Percentiles rank a stretch among this genome's conserved stretches.
These are phyloP conservation scores for Calocybe indica DNA, from an alignment of 768 basidiomycete species.

Conservation along the genomic window DNA sequence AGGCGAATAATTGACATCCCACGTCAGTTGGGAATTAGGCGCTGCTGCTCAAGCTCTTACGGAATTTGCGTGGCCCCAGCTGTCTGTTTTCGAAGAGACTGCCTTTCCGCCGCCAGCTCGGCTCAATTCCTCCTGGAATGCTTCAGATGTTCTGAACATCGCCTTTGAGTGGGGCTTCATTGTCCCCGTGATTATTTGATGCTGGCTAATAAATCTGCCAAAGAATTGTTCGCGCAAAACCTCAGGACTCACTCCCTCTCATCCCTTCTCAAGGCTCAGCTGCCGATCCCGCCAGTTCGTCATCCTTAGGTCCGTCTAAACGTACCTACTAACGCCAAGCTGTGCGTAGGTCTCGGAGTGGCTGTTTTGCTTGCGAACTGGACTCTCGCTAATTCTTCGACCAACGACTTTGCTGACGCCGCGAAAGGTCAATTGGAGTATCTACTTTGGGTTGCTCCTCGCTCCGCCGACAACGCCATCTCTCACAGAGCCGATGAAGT, in stretches of 20 bases:
- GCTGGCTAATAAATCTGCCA: neutral
- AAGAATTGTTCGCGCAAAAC: slow-evolving; percentile 33
- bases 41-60: slow-evolving; percentile 51
- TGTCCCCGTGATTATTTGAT: neutral
- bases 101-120: slow-evolving; percentile 34
- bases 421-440: slow-evolving; percentile 42
- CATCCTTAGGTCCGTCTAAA: neutral
- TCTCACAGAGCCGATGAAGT: slow-evolving; percentile 48
- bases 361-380: slow-evolving; percentile 49
- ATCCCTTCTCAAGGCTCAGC: slow-evolving; percentile 43
- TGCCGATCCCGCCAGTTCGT: slow-evolving; percentile 55
- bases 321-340: slow-evolving; percentile 3
- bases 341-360: slow-evolving; percentile 40
- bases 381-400: slow-evolving; percentile 31
- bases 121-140: slow-evolving; percentile 21
- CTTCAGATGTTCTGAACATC: slow-evolving; percentile 35
- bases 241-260: slow-evolving; percentile 31
- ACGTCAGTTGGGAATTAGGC: slow-evolving; percentile 52
- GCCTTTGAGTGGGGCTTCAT: slow-evolving; percentile 26
- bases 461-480: slow-evolving; percentile 47
- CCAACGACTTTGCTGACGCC: slow-evolving; percentile 32
- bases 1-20: neutral
- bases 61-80: slow-evolving; percentile 41
- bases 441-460: slow-evolving; percentile 38
- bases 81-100: slow-evolving; percentile 42